Evolutionary conservation across 1,284 basidiomycete species (phyloP).

Genomic region (Amylostereum chailletii): DNA sequence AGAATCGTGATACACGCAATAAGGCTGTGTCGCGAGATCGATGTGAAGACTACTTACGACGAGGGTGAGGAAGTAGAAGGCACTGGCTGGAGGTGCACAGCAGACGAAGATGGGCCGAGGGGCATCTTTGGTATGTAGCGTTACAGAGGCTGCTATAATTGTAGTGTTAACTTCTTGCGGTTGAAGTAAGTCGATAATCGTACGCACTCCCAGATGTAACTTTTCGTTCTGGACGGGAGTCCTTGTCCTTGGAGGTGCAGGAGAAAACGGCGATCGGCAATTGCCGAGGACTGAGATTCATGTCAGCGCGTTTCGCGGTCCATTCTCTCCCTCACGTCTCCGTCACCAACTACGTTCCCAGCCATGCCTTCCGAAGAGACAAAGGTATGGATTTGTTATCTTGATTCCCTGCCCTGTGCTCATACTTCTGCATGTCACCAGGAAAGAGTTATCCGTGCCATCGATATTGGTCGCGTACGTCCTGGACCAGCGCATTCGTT

Average conservation of each 20-base stretch:
- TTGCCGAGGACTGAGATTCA: constrained; percentile 13
- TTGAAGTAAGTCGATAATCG: background rate
- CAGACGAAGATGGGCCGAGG: constrained; percentile 58
- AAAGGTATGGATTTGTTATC: constrained; percentile 43
- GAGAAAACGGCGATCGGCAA: constrained; percentile 15
- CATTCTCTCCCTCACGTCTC: constrained; percentile 11
- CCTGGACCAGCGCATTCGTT: constrained; percentile 3
- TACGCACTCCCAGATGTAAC: background rate
- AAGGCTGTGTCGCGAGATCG: background rate
- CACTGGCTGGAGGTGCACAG: constrained; percentile 49
- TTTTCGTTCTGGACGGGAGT: too few relatives aligned
- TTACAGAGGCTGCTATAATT: background rate
- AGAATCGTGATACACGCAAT: constrained; percentile 2
- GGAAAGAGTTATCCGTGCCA: constrained; percentile 73
- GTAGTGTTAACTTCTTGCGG: background rate
- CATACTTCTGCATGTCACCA: constrained; percentile 19
- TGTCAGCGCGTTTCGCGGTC: background rate
- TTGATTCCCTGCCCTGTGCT: background rate
- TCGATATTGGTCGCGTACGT: constrained; percentile 75
- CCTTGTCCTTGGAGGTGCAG: too few relatives aligned
- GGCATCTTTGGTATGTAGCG: constrained; percentile 41
- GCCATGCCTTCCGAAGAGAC: constrained; percentile 81
- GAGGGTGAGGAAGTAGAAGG: constrained; percentile 24
- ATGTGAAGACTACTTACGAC: constrained; percentile 18
- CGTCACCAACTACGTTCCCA: constrained; percentile 19